Percentiles rank a stretch among this genome's conserved stretches.
phyloP scores from a whole-genome alignment of 1,284 basidiomycete genomes.

The Phylloboletellus chloephorus region DNA sequence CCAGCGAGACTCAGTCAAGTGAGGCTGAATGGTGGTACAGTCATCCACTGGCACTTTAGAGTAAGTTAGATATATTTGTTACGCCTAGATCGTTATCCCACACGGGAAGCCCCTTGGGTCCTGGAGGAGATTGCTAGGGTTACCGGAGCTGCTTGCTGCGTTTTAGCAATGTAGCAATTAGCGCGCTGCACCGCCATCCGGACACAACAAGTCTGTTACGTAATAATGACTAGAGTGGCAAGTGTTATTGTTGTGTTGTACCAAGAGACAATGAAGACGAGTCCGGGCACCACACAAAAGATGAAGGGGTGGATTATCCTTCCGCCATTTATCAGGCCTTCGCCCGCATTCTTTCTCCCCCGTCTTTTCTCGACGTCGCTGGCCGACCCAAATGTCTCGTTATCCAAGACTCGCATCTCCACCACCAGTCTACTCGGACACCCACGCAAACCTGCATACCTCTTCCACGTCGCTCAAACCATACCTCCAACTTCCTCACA shows the following conservation, averaged over 20 bases:
- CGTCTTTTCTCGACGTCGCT: constrained; percentile 39
- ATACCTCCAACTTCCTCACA: constrained; percentile 77
- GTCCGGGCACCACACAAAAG: too few species aligned
- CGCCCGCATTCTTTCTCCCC: constrained; percentile 17
- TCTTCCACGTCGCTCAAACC: constrained; percentile 59
- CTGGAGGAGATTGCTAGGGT: constrained; percentile 17
- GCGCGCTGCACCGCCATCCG: constrained; percentile 8
- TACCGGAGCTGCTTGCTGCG: neutral
- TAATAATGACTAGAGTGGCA: constrained; percentile 22
- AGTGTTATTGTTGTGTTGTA: constrained; percentile 27
- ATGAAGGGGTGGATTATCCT: constrained; percentile 4
- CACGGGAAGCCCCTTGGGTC: constrained; percentile 23
- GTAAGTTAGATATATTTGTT: too few species aligned
- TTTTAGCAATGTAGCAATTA: constrained; percentile 10
- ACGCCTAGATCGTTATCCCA: constrained; percentile 7
- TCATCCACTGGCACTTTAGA: too few species aligned
- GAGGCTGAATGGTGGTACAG: too few species aligned
- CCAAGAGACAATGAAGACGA: constrained; percentile 26
- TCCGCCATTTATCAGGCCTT: constrained; percentile 12
- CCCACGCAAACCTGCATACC: constrained; percentile 35
- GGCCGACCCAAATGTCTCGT: constrained; percentile 41
- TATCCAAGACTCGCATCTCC: constrained; percentile 40
- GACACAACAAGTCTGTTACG: neutral
- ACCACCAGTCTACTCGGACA: constrained; percentile 52
- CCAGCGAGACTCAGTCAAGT: too few species aligned